Base-by-base conservation (phyloP, 2,329 filamentous ascomycete species). In the Neophaeococcomyces mojaviensis region DNA sequence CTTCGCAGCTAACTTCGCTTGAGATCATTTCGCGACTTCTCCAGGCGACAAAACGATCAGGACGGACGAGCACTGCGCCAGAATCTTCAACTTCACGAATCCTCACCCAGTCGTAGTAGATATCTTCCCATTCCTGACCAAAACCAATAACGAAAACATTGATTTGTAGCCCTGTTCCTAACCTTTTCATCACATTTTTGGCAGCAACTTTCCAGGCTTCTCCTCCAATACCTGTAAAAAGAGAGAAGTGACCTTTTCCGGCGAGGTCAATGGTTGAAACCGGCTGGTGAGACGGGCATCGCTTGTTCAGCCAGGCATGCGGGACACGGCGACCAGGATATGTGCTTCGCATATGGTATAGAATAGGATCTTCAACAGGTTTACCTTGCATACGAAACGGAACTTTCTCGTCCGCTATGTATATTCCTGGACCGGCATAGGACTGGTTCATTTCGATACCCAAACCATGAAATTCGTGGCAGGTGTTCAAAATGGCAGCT, bases 11-110 rank as follows among this genome's bases (percentile, higher is more conserved):
- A n/a, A n/a, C n/a, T n/a, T n/a, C n/a, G n/a, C n/a, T n/a, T n/a
- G n/a, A n/a, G n/a, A n/a, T n/a, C 31, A 54, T 42, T 9, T 24
- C 34, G 39, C 47, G 44, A 10, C 51, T 63, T 43, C 74, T 63
- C 77, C 77, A 81, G 2, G 70, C 73, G 2, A 81, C 71, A 50
- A 78, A 78, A 10, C 73, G 62, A 63, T 83, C 79, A 1, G 79
- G 79, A 8, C 79, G 61, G 3, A 77, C 70, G 19, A 82, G 64
- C n/a, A 82, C 68, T 53, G 69, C 74, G 1, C 79, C 78, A 48
- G 73, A 69, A 50, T 81, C 79, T 16, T 71, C 69, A 1, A 82
- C 68, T 36, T 73, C 76, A 12, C 76, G 65, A 44, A 67, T 61
- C 38, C 63, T 61, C 8, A 65, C 69, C 79, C 79, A 84, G 46